Conservation (phyloP, 495 filamentous ascomycete species). For the Aspergillus carlsbadensis region DNA sequence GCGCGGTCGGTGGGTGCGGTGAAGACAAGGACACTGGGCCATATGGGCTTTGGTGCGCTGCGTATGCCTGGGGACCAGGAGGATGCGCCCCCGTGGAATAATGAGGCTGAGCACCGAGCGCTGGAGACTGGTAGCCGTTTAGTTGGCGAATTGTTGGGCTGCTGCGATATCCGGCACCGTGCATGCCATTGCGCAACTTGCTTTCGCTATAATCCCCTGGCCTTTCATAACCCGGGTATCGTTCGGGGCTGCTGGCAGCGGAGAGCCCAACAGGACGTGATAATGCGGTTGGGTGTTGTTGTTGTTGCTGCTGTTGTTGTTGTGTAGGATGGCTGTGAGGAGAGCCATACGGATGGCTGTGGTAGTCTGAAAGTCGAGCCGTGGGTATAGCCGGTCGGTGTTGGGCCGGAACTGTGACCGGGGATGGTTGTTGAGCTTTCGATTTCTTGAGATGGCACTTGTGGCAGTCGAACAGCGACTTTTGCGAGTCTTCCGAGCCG, state of each 20-base stretch:
- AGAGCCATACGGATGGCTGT: conserved; percentile 27
- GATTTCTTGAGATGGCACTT: conserved; percentile 51
- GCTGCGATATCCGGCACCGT: conserved; percentile 29
- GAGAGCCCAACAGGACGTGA: conserved; percentile 34
- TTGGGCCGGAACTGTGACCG: conserved; percentile 34
- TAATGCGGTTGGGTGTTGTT: conserved; percentile 29
- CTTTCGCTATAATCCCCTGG: conserved; percentile 22
- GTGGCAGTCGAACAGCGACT: conserved; percentile 45
- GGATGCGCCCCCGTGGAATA: conserved; percentile 33
- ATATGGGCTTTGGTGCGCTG: conserved; percentile 43
- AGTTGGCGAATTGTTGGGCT: conserved; percentile 27
- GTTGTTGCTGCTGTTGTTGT: too few species aligned
- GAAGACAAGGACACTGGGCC: conserved; percentile 39
- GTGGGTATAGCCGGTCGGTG: conserved; percentile 37
- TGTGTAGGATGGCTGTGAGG: conserved; percentile 37
- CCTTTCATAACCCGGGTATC: conserved; percentile 39
- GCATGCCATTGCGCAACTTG: conserved; percentile 38
- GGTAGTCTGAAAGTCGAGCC: conserved; percentile 32
- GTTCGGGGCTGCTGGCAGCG: conserved; percentile 27
- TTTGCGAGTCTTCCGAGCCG: conserved; percentile 16
- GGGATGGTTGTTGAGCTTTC: conserved; percentile 32
- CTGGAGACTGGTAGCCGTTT: conserved; percentile 32
- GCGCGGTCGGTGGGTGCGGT: conserved; percentile 37
- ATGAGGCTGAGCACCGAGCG: conserved; percentile 33
- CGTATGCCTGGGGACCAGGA: conserved; percentile 40